Evolutionary conservation across 225 moss, liverwort and hornwort species (phyloP).

Genomic region (Marchantia paleacea): DNA sequence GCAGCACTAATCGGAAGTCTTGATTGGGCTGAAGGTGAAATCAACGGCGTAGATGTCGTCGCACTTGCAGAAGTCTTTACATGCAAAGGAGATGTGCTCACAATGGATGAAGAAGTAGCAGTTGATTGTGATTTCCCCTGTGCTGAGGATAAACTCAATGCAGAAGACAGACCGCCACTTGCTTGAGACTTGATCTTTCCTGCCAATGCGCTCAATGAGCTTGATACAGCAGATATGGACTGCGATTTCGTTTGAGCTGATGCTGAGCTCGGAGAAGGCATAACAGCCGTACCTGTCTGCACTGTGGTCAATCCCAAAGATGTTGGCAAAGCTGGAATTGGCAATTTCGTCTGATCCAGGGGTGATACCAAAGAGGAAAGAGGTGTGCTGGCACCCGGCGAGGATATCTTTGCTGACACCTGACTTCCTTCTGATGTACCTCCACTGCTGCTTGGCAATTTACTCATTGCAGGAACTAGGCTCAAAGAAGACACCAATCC

Average conservation of each 20-base stretch:
- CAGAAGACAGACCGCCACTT: background rate
- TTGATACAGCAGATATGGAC: slow-evolving; percentile 1
- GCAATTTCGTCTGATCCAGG: background rate
- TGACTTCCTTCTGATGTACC: background rate
- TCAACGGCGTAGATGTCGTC: slow-evolving; percentile 13
- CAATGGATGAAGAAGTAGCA: background rate
- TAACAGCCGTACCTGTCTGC: background rate
- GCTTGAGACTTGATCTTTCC: slow-evolving; percentile 5
- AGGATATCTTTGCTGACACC: background rate
- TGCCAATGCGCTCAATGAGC: background rate
- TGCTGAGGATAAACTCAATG: background rate
- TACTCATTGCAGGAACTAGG: slow-evolving; percentile 2
- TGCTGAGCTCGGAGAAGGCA: slow-evolving; percentile 14
- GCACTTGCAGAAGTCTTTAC: background rate
- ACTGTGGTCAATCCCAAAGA: slow-evolving; percentile 6
- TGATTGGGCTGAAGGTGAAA: slow-evolving; percentile 1
- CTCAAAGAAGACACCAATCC: background rate
- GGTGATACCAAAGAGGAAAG: slow-evolving; percentile 1
- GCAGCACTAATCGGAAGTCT: background rate
- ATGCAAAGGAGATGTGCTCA: background rate
- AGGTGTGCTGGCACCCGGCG: background rate
- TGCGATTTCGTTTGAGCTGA: background rate
- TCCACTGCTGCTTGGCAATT: background rate
- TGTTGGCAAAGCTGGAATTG: slow-evolving; percentile 3
- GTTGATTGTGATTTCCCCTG: background rate